A percentile compares a stretch with the other conserved stretches of the same genome.
These are phyloP conservation scores for Chrysosporium queenslandicum DNA, from an alignment of 2,329 filamentous ascomycete genomes.

Conservation along the genomic window DNA sequence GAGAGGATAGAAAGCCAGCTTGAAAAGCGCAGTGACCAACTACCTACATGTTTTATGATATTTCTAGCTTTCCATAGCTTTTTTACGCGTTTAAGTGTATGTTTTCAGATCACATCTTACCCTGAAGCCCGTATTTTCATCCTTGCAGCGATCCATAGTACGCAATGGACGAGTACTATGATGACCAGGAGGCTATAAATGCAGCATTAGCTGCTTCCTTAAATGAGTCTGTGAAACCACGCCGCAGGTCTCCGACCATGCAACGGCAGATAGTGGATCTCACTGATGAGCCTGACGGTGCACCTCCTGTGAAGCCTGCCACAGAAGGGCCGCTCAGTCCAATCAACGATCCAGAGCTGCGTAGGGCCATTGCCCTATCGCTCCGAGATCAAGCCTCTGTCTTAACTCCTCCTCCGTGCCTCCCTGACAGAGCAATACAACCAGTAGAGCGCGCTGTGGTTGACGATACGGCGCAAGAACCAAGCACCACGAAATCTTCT, in stretches of 20 bases:
- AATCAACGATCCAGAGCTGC: slow-evolving; percentile 15
- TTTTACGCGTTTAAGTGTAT: background rate
- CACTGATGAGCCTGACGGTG: slow-evolving; percentile 12
- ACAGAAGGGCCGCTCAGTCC: background rate
- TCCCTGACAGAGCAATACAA: slow-evolving; percentile 10
- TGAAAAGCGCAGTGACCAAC: too few species aligned
- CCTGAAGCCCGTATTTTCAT: background rate
- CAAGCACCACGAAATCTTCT: background rate
- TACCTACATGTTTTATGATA: background rate
- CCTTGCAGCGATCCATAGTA: background rate
- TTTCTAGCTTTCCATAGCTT: background rate
- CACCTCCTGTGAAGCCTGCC: background rate
- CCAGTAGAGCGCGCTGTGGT: background rate
- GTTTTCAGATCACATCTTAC: background rate
- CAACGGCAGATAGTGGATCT: slow-evolving; percentile 12
- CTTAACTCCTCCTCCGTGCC: background rate
- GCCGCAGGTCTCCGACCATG: background rate
- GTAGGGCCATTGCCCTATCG: slow-evolving; percentile 24
- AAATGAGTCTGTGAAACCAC: background rate
- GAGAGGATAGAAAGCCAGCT: too few species aligned
- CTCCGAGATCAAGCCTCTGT: slow-evolving; percentile 17
- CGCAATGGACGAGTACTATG: background rate
- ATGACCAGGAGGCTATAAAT: slow-evolving; percentile 3
- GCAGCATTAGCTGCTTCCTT: slow-evolving; percentile 4
- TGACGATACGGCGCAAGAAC: background rate